phyloP scores from a whole-genome alignment of 805 yeast genomes.

The Cyberlindnera euphorbiiphila region DNA sequence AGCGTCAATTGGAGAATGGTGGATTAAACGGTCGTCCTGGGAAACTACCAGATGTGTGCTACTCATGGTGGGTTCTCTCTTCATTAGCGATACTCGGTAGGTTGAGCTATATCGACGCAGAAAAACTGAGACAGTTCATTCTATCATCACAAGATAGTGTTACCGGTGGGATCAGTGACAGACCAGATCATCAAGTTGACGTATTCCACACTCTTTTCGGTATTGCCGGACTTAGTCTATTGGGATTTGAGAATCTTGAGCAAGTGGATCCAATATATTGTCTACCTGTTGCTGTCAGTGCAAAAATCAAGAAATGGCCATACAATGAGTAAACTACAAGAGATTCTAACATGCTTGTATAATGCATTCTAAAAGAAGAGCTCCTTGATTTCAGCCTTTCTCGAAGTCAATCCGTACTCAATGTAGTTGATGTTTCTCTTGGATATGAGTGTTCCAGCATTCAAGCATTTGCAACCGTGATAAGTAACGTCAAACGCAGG shows the following conservation, averaged over 20 bases:
- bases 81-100: slow-evolving; percentile 63
- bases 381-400: slow-evolving; percentile 46
- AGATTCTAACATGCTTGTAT: too few relatives aligned
- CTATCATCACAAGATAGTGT: slow-evolving; percentile 70
- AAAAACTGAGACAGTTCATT: slow-evolving; percentile 61
- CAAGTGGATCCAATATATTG: slow-evolving; percentile 84
- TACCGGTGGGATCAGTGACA: slow-evolving; percentile 87
- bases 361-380: slow-evolving; percentile 40
- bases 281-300: slow-evolving; percentile 50
- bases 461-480: slow-evolving; percentile 76
- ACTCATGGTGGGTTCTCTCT: slow-evolving; percentile 95
- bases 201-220: slow-evolving; percentile 93
- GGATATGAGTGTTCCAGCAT: slow-evolving; percentile 56
- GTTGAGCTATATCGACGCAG: slow-evolving; percentile 73
- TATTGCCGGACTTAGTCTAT: slow-evolving; percentile 76
- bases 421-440: slow-evolving; percentile 56
- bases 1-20: slow-evolving; percentile 80
- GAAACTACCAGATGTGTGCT: slow-evolving; percentile 95
- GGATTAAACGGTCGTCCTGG: slow-evolving; percentile 97
- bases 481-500: slow-evolving; percentile 73
- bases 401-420: slow-evolving; percentile 66
- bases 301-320: slow-evolving; percentile 35
- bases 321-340: slow-evolving; percentile 11
- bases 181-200: slow-evolving; percentile 88
- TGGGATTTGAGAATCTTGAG: slow-evolving; percentile 57